phyloP scores from a whole-genome alignment of 2,329 filamentous ascomycete species.

The Microascus cirrosus region DNA sequence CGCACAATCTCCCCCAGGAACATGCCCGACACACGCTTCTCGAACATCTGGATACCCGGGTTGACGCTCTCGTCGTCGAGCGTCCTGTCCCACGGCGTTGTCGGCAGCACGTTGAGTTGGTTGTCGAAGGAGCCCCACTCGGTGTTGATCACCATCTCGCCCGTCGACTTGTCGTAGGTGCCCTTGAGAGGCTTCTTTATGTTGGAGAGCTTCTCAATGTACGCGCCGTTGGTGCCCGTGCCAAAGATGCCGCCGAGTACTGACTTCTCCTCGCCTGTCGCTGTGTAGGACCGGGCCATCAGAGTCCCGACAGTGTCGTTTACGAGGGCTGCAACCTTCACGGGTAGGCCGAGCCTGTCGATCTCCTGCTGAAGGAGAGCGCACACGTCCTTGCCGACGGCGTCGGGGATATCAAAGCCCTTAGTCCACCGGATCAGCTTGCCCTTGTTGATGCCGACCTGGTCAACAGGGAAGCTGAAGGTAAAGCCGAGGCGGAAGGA shows the following conservation, averaged over 20 bases:
- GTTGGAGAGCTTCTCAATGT: slow-evolving; percentile 81
- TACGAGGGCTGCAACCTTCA: slow-evolving; percentile 89
- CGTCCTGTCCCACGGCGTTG: slow-evolving; percentile 68
- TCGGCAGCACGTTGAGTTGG: slow-evolving; percentile 74
- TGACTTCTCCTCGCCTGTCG: slow-evolving; percentile 74
- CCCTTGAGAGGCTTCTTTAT: slow-evolving; percentile 67
- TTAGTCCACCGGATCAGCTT: slow-evolving; percentile 96
- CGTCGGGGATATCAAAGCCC: slow-evolving; percentile 94
- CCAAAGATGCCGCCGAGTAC: slow-evolving; percentile 95
- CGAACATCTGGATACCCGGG: slow-evolving; percentile 95
- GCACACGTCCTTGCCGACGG: slow-evolving; percentile 90
- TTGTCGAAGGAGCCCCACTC: slow-evolving; percentile 99
- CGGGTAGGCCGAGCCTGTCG: slow-evolving; percentile 73
- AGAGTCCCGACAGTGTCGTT: slow-evolving; percentile 97
- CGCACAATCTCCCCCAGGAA: slow-evolving; percentile 92
- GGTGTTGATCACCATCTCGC: slow-evolving; percentile 95
- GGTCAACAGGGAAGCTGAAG: slow-evolving; percentile 93
- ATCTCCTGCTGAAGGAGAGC: slow-evolving; percentile 81
- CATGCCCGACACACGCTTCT: slow-evolving; percentile 97
- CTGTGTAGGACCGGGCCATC: slow-evolving; percentile 94
- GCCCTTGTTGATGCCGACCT: slow-evolving; percentile 90
- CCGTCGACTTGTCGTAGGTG: slow-evolving; percentile 67
- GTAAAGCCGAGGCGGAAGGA: slow-evolving; percentile 90
- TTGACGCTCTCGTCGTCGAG: slow-evolving; percentile 77
- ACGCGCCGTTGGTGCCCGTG: slow-evolving; percentile 94